Conservation (phyloP, 768 basidiomycete genomes). For the Nevesoporus exiguus region DNA sequence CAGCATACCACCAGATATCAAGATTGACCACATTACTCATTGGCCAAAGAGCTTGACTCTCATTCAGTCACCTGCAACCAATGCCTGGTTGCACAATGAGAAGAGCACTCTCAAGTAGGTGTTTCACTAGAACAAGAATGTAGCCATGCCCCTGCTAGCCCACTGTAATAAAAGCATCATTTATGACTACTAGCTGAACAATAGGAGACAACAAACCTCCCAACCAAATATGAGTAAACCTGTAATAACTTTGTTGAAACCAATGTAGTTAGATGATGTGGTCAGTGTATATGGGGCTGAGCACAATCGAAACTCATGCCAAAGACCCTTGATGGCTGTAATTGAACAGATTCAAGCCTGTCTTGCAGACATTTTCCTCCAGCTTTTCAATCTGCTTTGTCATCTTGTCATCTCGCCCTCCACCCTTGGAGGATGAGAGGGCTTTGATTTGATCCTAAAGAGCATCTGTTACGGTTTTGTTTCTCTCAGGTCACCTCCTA, state of each 20-base stretch:
- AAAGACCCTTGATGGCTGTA: slow-evolving; percentile 97
- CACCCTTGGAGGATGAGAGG: slow-evolving; percentile 21
- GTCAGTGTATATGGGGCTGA: neutral
- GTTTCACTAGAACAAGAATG: slow-evolving; percentile 86
- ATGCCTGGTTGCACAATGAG: slow-evolving; percentile 87
- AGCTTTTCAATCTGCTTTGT: slow-evolving; percentile 52
- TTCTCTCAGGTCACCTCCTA: no score
- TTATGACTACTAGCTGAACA: neutral
- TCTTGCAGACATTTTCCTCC: slow-evolving; percentile 61
- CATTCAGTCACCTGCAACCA: slow-evolving; percentile 90
- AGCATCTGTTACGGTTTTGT: no score
- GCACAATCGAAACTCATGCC: slow-evolving; percentile 45
- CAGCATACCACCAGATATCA: no score
- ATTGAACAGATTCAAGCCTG: slow-evolving; percentile 83
- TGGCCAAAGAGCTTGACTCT: slow-evolving; percentile 91
- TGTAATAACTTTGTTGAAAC: slow-evolving; percentile 95
- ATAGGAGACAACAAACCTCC: slow-evolving; percentile 47
- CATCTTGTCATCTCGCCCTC: slow-evolving; percentile 30
- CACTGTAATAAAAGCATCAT: slow-evolving; percentile 41
- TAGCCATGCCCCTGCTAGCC: slow-evolving; percentile 84
- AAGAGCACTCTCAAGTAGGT: slow-evolving; percentile 95
- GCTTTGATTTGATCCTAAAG: slow-evolving; percentile 46
- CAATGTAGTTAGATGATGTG: slow-evolving; percentile 61
- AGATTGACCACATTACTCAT: slow-evolving; percentile 45
- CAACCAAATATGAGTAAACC: slow-evolving; percentile 93